Base-by-base conservation (phyloP, 108 stramenopile species). In the Cyclotella atomus region DNA sequence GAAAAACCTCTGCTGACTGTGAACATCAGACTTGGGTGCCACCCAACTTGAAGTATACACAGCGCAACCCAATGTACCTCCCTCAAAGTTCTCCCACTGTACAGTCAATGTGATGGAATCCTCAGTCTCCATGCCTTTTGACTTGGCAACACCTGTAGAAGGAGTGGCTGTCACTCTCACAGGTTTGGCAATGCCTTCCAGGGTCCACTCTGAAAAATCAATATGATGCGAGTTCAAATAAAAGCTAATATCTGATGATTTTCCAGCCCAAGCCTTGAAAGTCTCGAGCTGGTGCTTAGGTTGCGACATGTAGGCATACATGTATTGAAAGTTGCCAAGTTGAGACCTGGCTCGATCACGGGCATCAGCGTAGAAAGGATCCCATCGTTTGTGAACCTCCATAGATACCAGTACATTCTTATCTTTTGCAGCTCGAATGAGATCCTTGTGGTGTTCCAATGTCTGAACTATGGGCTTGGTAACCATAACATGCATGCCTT, bases 181-280 rank as follows among this genome's bases (percentile, higher is more conserved):
- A 9, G 97, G 97, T 19, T 96, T 84, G 2, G 96, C 92, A 53
- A 85, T 88, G 1, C 91, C 93, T 41, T 89, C 87, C 65, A 97
- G 61, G 14, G 91, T 95, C 99, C 99, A 99, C 75, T 99, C 99
- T 12, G 94, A 90, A 75, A 98, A 99, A 83, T 99, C 99, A 16
- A 99, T 83, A 78, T 99, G 99, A 83, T 99, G 99, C 10, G 96
- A 97, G 72, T 99, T 99, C 33, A 99, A 86, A 79, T 99, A 99
- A 71, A 98, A 99, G 21, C 95, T 96, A 71, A 99, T 99, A 84
- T 99, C 99, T 2, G 91, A 92, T 30, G 85, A 85, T 70, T 97
- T 98, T 4, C 99, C 99, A 7, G 99, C 99, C 99, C 99, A 99
- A 5, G 99, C 96, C 73, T 95, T 94, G 91, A 99, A 99, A 14